Evolutionary conservation across 768 basidiomycete species (phyloP).

Genomic region (Phaeotremella skinneri): DNA sequence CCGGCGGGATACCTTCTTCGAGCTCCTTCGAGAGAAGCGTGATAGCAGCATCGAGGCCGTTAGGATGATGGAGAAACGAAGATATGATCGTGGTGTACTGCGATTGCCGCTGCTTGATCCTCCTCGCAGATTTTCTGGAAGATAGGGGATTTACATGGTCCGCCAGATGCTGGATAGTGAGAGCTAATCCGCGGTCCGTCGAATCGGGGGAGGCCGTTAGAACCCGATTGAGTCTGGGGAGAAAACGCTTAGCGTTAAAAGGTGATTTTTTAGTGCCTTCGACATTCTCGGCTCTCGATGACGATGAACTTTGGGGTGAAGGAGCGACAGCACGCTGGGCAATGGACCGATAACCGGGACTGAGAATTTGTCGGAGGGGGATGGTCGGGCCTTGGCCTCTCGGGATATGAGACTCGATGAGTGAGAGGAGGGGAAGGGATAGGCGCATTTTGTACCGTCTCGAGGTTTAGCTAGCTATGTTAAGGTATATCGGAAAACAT

Average conservation of each 20-base stretch:
- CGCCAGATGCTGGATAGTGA: not conserved
- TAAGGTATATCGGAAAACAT: constrained; percentile 12
- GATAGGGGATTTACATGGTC: not conserved
- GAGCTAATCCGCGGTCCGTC: not conserved
- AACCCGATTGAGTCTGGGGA: not conserved
- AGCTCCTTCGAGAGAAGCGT: not conserved
- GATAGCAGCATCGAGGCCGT: not conserved
- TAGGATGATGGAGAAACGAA: not conserved
- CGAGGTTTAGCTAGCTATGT: not conserved
- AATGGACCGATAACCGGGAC: not conserved
- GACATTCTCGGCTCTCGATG: not conserved
- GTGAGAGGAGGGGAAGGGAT: constrained; percentile 14
- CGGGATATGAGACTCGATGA: constrained; percentile 21
- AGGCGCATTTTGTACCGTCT: constrained; percentile 10
- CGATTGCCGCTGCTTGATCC: not conserved
- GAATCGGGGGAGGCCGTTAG: not conserved
- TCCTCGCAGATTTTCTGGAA: not conserved
- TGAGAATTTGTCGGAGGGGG: constrained; percentile 5
- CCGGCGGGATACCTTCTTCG: not conserved
- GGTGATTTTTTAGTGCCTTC: not conserved
- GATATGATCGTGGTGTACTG: not conserved
- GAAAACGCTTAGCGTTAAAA: not conserved
- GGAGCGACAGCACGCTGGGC: not conserved
- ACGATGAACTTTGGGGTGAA: not conserved
- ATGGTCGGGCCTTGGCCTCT: constrained; percentile 8